phyloP scores from a whole-genome alignment of 495 filamentous ascomycete genomes.

The Parmelia sp. region DNA sequence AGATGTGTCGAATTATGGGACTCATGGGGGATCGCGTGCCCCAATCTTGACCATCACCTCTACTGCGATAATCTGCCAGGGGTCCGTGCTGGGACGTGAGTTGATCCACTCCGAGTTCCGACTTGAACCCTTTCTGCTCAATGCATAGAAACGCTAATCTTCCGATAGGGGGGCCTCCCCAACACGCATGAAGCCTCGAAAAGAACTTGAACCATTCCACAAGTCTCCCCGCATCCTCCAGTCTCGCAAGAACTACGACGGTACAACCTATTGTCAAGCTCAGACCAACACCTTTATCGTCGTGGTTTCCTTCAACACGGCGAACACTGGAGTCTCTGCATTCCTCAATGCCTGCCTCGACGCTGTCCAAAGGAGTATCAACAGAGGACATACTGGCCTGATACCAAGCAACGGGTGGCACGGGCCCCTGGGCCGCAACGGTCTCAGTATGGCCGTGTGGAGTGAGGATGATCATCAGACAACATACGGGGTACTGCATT shows the following conservation, averaged over 20 bases:
- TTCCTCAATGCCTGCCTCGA: background rate
- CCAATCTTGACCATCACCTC: background rate
- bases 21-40: background rate
- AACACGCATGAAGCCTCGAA: background rate
- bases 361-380: background rate
- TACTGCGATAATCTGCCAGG: constrained; percentile 7
- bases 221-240: background rate
- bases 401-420: background rate
- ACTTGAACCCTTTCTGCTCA: background rate
- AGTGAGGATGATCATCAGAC: constrained; percentile 1
- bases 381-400: background rate
- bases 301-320: background rate
- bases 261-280: constrained; percentile 7
- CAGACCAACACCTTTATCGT: constrained; percentile 5
- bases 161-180: background rate
- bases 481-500: background rate
- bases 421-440: background rate
- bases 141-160: background rate
- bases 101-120: background rate
- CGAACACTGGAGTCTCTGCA: background rate
- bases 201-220: background rate
- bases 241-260: background rate
- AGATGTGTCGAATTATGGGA: background rate
- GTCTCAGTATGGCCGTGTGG: background rate
- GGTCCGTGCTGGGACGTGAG: constrained; percentile 9